These are phyloP conservation scores for Puccinia novopanici DNA, from an alignment of 1,284 basidiomycete species.

Conservation along the genomic window DNA sequence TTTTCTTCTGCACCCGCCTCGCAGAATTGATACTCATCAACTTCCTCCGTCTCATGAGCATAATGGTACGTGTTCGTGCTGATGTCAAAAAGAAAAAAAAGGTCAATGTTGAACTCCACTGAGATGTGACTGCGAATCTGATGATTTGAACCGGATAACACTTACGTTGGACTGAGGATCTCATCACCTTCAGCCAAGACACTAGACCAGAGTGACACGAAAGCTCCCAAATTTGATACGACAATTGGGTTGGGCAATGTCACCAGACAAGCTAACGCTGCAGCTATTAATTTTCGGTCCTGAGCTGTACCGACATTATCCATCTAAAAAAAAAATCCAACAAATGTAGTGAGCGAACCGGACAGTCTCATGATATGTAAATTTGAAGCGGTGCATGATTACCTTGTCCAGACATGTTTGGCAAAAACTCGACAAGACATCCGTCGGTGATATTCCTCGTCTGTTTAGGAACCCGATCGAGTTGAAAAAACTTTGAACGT, in stretches of 20 bases:
- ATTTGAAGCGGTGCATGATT: background rate
- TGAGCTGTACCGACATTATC: conserved; percentile 36
- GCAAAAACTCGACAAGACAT: conserved; percentile 40
- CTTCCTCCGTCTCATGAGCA: conserved; percentile 38
- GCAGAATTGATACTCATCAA: conserved; percentile 32
- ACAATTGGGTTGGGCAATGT: conserved; percentile 31
- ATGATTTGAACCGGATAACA: background rate
- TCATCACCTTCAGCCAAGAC: conserved; percentile 44
- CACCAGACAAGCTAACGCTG: conserved; percentile 27
- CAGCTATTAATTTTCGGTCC: conserved; percentile 35
- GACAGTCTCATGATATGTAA: too few species aligned
- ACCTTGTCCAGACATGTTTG: conserved; percentile 41
- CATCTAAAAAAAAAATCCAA: conserved; percentile 5
- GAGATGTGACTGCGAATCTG: too few species aligned
- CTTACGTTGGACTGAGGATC: conserved; percentile 29
- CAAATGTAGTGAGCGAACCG: background rate
- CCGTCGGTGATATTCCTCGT: conserved; percentile 21
- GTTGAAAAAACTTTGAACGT: conserved; percentile 38
- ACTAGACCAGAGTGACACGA: conserved; percentile 43
- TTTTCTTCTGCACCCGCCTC: conserved; percentile 28
- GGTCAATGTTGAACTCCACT: background rate
- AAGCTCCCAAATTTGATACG: conserved; percentile 22
- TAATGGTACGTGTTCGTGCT: conserved; percentile 39
- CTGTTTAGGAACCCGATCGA: conserved; percentile 16
- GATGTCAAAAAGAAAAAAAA: background rate